Conservation (phyloP, 805 yeast species). For the Wickerhamomyces bovis region DNA sequence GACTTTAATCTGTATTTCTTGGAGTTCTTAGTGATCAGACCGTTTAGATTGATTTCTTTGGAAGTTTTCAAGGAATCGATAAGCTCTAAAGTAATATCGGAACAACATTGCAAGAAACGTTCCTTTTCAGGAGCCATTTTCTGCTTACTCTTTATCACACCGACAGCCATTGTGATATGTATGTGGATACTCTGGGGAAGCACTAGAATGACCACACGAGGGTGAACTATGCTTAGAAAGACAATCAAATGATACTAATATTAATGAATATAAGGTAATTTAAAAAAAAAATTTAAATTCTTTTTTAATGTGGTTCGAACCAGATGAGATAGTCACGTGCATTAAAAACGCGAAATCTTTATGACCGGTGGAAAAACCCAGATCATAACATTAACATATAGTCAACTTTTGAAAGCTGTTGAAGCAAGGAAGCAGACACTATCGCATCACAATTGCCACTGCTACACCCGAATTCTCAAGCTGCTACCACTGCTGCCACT, state of each 20-base stretch:
- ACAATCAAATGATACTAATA: background rate
- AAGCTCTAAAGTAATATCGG: conserved; percentile 83
- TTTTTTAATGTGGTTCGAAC: conserved; percentile 2
- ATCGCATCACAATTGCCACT: conserved; percentile 4
- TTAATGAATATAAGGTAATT: background rate
- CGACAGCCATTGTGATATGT: conserved; percentile 20
- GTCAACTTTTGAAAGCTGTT: background rate
- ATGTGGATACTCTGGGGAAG: background rate
- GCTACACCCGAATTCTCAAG: background rate
- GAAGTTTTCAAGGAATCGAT: conserved; percentile 70
- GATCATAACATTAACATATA: background rate
- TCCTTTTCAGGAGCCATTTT: conserved; percentile 88
- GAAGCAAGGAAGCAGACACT: background rate
- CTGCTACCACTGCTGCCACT: too few species aligned
- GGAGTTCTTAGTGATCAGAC: conserved; percentile 76
- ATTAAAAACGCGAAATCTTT: background rate
- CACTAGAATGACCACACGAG: background rate
- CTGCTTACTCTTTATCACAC: conserved; percentile 38
- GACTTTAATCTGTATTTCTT: conserved; percentile 86
- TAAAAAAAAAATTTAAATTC: conserved; percentile 1
- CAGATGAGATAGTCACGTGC: conserved; percentile 6
- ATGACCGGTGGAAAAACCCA: background rate
- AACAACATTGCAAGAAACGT: conserved; percentile 85
- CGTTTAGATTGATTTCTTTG: conserved; percentile 83
- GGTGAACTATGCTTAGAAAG: background rate